phyloP scores from a whole-genome alignment of 78 protist genomes.

The Planoprotostelium fungivorum region DNA sequence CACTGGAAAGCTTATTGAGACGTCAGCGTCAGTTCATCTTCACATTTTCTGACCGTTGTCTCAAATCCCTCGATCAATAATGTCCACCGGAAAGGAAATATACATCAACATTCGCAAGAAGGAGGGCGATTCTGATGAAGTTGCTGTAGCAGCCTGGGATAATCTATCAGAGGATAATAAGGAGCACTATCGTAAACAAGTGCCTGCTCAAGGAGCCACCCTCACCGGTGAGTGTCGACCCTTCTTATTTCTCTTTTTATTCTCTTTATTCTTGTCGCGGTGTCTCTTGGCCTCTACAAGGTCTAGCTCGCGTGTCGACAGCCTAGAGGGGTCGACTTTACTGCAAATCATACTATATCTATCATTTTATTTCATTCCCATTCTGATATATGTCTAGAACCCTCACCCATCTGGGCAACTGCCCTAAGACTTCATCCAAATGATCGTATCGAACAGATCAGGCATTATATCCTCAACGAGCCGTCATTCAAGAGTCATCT shows the following conservation, averaged over 20 bases:
- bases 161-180: neutral
- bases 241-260: neutral
- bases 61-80: neutral
- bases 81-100: neutral
- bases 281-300: neutral
- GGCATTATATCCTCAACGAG: neutral
- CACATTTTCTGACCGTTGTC: too few species aligned
- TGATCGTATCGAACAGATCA: neutral
- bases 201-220: neutral
- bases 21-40: too few species aligned
- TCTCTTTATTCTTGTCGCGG: neutral
- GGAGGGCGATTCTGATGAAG: neutral
- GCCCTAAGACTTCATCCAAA: neutral
- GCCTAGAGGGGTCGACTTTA: neutral
- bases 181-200: neutral
- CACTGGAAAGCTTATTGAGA: too few species aligned
- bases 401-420: neutral
- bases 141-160: constrained; percentile 2
- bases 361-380: neutral
- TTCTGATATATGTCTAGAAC: neutral
- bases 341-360: neutral
- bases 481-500: neutral
- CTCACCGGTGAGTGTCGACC: neutral
- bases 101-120: neutral
- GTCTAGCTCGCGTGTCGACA: neutral